A percentile compares a stretch with the other conserved stretches of the same genome.
phyloP scores from a whole-genome alignment of 2,329 filamentous ascomycete species.

The Claviceps sp. region DNA sequence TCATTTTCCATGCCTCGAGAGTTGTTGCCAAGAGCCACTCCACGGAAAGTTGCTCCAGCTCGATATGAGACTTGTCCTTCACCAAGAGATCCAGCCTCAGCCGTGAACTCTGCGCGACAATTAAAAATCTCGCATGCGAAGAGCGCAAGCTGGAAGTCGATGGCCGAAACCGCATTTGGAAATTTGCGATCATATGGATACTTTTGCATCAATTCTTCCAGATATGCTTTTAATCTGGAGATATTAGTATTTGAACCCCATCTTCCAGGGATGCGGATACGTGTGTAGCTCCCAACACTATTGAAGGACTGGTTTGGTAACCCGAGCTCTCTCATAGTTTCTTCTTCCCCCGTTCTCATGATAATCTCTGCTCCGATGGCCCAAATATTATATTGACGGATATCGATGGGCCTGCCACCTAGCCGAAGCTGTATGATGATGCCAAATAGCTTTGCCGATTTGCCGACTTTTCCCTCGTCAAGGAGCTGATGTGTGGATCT shows the following conservation, averaged over 20 bases:
- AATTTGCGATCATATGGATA: slow-evolving; percentile 54
- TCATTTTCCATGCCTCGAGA: background rate
- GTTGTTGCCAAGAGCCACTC: background rate
- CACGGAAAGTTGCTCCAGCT: slow-evolving; percentile 4
- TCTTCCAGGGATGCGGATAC: slow-evolving; percentile 6
- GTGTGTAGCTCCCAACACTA: background rate
- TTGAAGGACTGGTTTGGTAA: background rate
- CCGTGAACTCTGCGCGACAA: slow-evolving; percentile 45
- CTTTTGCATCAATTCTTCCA: slow-evolving; percentile 65
- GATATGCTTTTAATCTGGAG: slow-evolving; percentile 43
- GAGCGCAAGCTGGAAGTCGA: slow-evolving; percentile 72
- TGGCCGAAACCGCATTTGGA: slow-evolving; percentile 46
- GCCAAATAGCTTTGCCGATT: slow-evolving; percentile 63
- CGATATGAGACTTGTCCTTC: slow-evolving; percentile 3
- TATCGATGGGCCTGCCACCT: slow-evolving; percentile 39
- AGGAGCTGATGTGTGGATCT: slow-evolving; percentile 62
- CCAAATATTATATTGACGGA: slow-evolving; percentile 62
- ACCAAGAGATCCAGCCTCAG: slow-evolving; percentile 26
- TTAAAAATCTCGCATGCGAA: slow-evolving; percentile 73
- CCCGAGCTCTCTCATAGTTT: background rate
- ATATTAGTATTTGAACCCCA: slow-evolving; percentile 36
- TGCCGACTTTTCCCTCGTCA: slow-evolving; percentile 52
- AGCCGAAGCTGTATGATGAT: slow-evolving; percentile 49
- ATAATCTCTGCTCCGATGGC: slow-evolving; percentile 74
- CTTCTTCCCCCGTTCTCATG: slow-evolving; percentile 43